phyloP scores from a whole-genome alignment of 768 basidiomycete genomes.

The Leucocoprinus birnbaumii region DNA sequence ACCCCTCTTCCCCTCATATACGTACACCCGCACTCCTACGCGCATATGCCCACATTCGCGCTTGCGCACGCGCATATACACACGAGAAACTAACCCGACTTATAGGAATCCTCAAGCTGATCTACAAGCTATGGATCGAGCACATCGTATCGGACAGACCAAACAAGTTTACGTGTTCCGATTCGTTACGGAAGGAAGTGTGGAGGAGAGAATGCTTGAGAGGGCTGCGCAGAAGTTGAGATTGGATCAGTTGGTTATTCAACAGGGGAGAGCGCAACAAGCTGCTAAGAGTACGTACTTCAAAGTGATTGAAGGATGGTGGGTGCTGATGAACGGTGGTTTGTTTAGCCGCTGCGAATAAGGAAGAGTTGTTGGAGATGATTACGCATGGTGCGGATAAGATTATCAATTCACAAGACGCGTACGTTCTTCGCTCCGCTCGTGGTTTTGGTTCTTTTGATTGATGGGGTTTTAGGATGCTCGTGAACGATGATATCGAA shows the following conservation, averaged over 20 bases:
- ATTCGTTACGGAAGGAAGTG: conserved; percentile 95
- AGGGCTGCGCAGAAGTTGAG: conserved; percentile 93
- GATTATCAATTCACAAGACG: conserved; percentile 80
- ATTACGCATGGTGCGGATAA: conserved; percentile 97
- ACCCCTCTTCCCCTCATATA: not conserved
- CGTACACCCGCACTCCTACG: too few species aligned
- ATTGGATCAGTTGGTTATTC: conserved; percentile 94
- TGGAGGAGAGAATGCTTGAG: conserved; percentile 94
- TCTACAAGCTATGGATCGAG: conserved; percentile 97
- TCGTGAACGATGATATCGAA: conserved; percentile 90
- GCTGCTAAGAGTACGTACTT: conserved; percentile 64
- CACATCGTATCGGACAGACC: conserved; percentile 94
- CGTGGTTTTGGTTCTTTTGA: not conserved
- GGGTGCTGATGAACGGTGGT: not conserved
- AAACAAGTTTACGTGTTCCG: conserved; percentile 97
- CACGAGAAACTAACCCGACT: not conserved
- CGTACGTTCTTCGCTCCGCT: conserved; percentile 58
- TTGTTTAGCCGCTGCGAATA: conserved; percentile 77
- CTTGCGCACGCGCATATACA: not conserved
- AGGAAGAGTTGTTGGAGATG: conserved; percentile 97
- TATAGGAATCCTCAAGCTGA: conserved; percentile 98
- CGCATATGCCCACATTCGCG: too few species aligned
- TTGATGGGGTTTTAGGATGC: conserved; percentile 40
- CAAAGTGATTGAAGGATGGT: not conserved
- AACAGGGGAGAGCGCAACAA: conserved; percentile 85